Evolutionary conservation across 805 yeast species (phyloP).

Genomic region (Ogataea naganishii): DNA sequence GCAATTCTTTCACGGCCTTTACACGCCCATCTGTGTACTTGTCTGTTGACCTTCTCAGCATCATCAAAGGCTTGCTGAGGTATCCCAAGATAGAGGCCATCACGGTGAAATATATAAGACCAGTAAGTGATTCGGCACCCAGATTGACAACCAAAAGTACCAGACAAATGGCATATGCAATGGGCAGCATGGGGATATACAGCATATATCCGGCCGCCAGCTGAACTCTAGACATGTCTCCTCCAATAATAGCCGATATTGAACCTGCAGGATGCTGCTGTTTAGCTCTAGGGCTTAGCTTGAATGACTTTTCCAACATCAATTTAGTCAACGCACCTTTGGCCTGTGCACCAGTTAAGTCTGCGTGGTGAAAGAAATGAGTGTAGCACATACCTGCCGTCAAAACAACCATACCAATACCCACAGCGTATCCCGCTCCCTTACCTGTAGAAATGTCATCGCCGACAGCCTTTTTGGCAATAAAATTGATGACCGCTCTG

Average conservation of each 20-base stretch:
- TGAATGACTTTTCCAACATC: slow-evolving; percentile 59
- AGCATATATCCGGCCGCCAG: slow-evolving; percentile 66
- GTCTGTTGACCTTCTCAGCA: slow-evolving; percentile 48
- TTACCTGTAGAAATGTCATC: slow-evolving; percentile 33
- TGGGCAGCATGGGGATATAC: slow-evolving; percentile 53
- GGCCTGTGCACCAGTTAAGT: slow-evolving; percentile 59
- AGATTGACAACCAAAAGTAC: slow-evolving; percentile 57
- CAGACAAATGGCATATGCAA: slow-evolving; percentile 53
- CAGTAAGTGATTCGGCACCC: slow-evolving; percentile 68
- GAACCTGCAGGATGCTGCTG: slow-evolving; percentile 58
- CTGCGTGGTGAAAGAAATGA: slow-evolving; percentile 54
- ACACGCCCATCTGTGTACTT: slow-evolving; percentile 71
- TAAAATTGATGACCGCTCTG: slow-evolving; percentile 54
- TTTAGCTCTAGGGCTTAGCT: slow-evolving; percentile 46
- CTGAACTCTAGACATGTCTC: slow-evolving; percentile 77
- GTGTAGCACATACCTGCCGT: slow-evolving; percentile 42
- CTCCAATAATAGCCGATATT: slow-evolving; percentile 70
- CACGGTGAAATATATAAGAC: slow-evolving; percentile 47
- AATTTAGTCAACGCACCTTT: slow-evolving; percentile 67
- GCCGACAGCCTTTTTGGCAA: slow-evolving; percentile 40
- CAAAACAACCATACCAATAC: slow-evolving; percentile 49
- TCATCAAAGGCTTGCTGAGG: slow-evolving; percentile 43
- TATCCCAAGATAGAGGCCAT: slow-evolving; percentile 39
- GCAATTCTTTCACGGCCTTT: slow-evolving; percentile 65
- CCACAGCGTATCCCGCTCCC: slow-evolving; percentile 75